Conservation (phyloP, 2,329 filamentous ascomycete genomes). For the Talaromyces piceae region DNA sequence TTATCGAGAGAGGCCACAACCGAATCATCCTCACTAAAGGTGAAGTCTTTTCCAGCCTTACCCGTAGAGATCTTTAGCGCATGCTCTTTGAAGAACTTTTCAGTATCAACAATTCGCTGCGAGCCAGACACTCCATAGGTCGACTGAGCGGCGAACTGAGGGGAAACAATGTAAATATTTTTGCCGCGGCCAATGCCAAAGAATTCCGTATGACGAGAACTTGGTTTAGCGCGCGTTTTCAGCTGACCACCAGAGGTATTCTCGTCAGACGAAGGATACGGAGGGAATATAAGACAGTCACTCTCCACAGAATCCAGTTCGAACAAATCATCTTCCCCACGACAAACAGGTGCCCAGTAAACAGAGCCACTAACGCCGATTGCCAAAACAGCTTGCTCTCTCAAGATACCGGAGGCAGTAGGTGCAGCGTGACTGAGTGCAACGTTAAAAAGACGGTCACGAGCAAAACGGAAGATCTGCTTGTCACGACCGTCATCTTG, state of each 20-base stretch:
- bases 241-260: slow-evolving; percentile 86
- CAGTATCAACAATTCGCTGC: slow-evolving; percentile 66
- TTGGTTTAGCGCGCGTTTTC: slow-evolving; percentile 90
- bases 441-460: slow-evolving; percentile 93
- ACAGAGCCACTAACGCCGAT: slow-evolving; percentile 92
- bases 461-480: slow-evolving; percentile 82
- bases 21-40: slow-evolving; percentile 93
- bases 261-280: slow-evolving; percentile 76
- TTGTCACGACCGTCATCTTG: slow-evolving; percentile 90
- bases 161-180: slow-evolving; percentile 80
- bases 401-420: slow-evolving; percentile 41
- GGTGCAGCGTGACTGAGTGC: slow-evolving; percentile 64
- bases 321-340: slow-evolving; percentile 69
- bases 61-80: slow-evolving; percentile 91
- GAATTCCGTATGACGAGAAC: slow-evolving; percentile 80
- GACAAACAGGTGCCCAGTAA: slow-evolving; percentile 84
- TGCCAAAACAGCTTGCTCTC: slow-evolving; percentile 76
- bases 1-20: slow-evolving; percentile 95
- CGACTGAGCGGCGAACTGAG: slow-evolving; percentile 45
- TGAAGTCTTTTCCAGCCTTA: slow-evolving; percentile 97
- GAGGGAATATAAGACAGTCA: slow-evolving; percentile 82
- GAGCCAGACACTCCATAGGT: slow-evolving; percentile 45
- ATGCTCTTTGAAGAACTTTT: slow-evolving; percentile 78
- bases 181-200: slow-evolving; percentile 95
- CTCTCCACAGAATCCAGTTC: slow-evolving; percentile 72